Base-by-base conservation (phyloP, 2,329 filamentous ascomycete genomes). In the Myriangium duriaei region DNA sequence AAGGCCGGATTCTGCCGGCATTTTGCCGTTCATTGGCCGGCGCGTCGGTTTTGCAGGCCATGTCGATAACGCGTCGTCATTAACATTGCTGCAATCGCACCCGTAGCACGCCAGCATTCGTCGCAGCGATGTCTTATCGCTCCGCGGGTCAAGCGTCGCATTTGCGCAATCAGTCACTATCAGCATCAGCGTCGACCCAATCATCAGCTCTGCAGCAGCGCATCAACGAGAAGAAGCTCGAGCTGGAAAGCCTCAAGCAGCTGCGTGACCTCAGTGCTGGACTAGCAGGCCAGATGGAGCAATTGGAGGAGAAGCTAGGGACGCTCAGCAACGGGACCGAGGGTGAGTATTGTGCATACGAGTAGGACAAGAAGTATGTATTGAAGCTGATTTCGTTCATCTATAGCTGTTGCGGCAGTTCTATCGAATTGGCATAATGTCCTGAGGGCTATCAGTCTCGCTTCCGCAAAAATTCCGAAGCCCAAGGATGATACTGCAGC, bases 341-440 rank as follows among this genome's bases (percentile, higher is more conserved):
- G 71, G 80, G 80, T 81, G 54, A 43, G 55, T 40, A 13, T 34
- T 16, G 30, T 39, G 6, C 2, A n/a, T n/a, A n/a, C n/a, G n/a
- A n/a, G n/a, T n/a, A n/a, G n/a, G n/a, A n/a, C n/a, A n/a, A 28
- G 9, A 9, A 28, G 13, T 15, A 15, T 29, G 10, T 19, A 17
- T 32, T 44, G 34, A 51, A 42, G n/a, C n/a, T n/a, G n/a, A n/a
- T n/a, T n/a, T n/a, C n/a, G n/a, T n/a, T 18, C 14, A 11, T 14
- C 11, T 37, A 39, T 55, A 85, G 82, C 81, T 43, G 84, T 92
- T 51, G 83, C 84, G 28, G 72, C 79, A n/a, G 83, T 92, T 14
- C 67, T 92, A 55, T 74, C 79, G 37, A 92, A 91, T 57, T 92
- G 84, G 84, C 80, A 87, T 58, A 87, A 84, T 50, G 83, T 92